These are phyloP conservation scores for Vitis rotundifolia DNA, from an alignment of 164 flowering plant genomes.

Conservation along the genomic window DNA sequence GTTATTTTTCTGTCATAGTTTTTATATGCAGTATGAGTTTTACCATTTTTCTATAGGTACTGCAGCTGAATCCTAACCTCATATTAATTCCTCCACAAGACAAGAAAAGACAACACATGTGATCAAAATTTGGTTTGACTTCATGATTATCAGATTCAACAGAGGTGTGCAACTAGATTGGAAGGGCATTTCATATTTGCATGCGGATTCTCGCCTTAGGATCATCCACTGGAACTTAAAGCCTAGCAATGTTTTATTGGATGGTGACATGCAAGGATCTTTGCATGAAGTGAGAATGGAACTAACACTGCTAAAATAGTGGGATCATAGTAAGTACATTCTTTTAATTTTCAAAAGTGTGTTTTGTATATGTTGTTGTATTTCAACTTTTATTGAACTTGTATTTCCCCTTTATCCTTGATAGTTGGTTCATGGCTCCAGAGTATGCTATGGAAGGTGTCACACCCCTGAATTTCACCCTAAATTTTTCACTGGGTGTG, in stretches of 20 bases:
- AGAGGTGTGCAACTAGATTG: constrained; percentile 20
- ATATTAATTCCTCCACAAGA: too few species aligned
- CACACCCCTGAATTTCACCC: too few species aligned
- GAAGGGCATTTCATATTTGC: constrained; percentile 45
- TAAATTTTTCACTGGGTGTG: too few species aligned
- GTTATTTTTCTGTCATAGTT: too few species aligned
- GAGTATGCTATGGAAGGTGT: constrained; percentile 8
- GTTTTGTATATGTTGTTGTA: too few species aligned
- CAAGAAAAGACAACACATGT: too few species aligned
- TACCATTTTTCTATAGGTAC: too few species aligned
- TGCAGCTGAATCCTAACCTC: too few species aligned
- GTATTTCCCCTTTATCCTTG: too few species aligned
- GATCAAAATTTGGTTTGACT: neutral
- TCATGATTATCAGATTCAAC: constrained; percentile 16
- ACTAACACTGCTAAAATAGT: constrained; percentile 27
- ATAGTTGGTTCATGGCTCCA: constrained; percentile 1
- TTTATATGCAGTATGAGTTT: too few species aligned
- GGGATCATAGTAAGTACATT: constrained; percentile 31
- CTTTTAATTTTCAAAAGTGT: too few species aligned
- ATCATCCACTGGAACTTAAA: constrained; percentile 36
- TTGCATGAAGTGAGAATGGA: constrained; percentile 23
- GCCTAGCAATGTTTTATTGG: constrained; percentile 33
- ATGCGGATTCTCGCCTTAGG: constrained; percentile 31
- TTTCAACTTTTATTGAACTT: too few species aligned
- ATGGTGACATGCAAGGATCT: constrained; percentile 32